Percentiles rank a stretch among this genome's conserved stretches.
These are phyloP conservation scores for Dothistroma pini DNA, from an alignment of 2,329 filamentous ascomycete species.

Conservation along the genomic window DNA sequence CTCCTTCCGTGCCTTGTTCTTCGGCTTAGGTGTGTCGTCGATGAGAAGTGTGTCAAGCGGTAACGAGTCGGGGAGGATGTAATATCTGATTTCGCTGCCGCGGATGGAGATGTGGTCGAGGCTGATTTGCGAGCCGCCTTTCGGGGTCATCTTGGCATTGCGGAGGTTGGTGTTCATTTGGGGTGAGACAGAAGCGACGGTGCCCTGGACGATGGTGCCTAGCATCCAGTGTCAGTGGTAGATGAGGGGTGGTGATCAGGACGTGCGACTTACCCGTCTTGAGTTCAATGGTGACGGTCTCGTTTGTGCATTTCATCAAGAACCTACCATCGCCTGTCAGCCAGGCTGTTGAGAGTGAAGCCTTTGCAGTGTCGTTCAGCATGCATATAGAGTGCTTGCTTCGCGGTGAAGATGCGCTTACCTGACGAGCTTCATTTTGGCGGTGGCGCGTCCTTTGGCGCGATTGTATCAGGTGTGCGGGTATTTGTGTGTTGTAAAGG, in stretches of 20 bases:
- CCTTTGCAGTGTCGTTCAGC: slow-evolving; percentile 48
- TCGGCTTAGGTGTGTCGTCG: slow-evolving; percentile 95
- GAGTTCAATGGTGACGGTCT: slow-evolving; percentile 96
- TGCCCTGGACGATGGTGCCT: slow-evolving; percentile 96
- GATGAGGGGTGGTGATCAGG: slow-evolving; percentile 1
- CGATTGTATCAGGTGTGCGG: background rate
- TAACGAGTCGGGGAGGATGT: slow-evolving; percentile 91
- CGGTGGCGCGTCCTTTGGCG: slow-evolving; percentile 7
- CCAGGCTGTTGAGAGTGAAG: slow-evolving; percentile 36
- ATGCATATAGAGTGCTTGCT: slow-evolving; percentile 33
- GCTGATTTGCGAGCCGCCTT: slow-evolving; percentile 78
- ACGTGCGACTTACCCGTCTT: slow-evolving; percentile 72
- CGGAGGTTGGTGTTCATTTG: slow-evolving; percentile 98
- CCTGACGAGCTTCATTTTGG: slow-evolving; percentile 95
- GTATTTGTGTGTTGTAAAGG: background rate
- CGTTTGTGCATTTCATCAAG: slow-evolving; percentile 98
- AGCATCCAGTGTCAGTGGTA: slow-evolving; percentile 11
- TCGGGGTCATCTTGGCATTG: slow-evolving; percentile 93
- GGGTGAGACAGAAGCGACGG: slow-evolving; percentile 91
- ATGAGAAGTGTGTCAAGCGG: slow-evolving; percentile 93
- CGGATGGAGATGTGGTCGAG: slow-evolving; percentile 97
- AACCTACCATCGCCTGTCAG: slow-evolving; percentile 60
- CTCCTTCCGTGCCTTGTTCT: slow-evolving; percentile 99
- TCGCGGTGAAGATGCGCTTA: slow-evolving; percentile 48
- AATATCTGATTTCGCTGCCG: slow-evolving; percentile 93